These are phyloP conservation scores for Phylloporus scabripes DNA, from an alignment of 768 basidiomycete genomes.

Conservation along the genomic window DNA sequence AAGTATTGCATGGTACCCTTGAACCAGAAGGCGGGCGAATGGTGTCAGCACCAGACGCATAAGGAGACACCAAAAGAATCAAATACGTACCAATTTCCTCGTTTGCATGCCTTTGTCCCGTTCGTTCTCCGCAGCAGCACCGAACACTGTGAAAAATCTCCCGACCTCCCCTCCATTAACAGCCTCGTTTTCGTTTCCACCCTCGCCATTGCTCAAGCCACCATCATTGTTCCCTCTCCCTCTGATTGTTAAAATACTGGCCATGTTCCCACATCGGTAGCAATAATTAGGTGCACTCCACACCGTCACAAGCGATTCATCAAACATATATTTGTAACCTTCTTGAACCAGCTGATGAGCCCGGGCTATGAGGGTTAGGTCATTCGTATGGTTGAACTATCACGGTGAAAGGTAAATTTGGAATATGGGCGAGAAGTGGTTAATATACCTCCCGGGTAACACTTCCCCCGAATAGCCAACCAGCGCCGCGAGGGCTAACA, in stretches of 20 bases:
- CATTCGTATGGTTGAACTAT: conserved; percentile 91
- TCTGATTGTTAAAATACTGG: conserved; percentile 81
- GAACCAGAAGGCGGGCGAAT: background rate
- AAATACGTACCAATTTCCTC: conserved; percentile 57
- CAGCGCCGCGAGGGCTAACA: conserved; percentile 92
- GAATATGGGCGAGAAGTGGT: background rate
- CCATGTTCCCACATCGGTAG: conserved; percentile 83
- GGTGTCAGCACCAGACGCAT: background rate
- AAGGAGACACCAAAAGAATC: background rate
- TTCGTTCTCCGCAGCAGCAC: conserved; percentile 86
- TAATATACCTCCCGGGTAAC: conserved; percentile 74
- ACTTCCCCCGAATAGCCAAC: conserved; percentile 86
- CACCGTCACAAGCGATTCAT: conserved; percentile 84
- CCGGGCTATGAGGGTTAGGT: conserved; percentile 81
- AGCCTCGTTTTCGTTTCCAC: background rate
- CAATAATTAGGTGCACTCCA: conserved; percentile 93
- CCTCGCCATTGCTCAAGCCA: conserved; percentile 7
- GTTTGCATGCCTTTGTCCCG: conserved; percentile 75
- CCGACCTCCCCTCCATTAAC: conserved; percentile 21
- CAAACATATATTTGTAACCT: conserved; percentile 96
- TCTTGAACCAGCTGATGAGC: conserved; percentile 97
- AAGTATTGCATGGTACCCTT: conserved; percentile 38
- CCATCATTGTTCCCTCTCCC: conserved; percentile 44
- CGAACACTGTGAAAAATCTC: conserved; percentile 75
- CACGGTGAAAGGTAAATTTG: conserved; percentile 1